These are phyloP conservation scores for Tuber borchii DNA, from an alignment of 495 filamentous ascomycete species.

Conservation along the genomic window DNA sequence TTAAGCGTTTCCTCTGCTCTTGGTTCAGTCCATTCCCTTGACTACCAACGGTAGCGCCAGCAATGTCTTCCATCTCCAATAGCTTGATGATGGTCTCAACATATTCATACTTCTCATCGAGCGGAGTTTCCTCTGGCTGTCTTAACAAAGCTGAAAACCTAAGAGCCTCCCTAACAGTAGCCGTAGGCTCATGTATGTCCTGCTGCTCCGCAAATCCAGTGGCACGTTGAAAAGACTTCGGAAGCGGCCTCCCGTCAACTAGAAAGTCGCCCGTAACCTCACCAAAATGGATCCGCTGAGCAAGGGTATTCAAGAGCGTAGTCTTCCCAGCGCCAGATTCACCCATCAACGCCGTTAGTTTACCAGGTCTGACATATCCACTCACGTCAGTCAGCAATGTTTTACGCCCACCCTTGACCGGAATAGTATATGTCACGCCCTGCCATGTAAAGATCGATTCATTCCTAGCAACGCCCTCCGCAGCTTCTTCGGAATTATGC, in stretches of 20 bases:
- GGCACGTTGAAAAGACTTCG: constrained; percentile 43
- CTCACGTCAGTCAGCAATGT: constrained; percentile 58
- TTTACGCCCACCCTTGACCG: constrained; percentile 54
- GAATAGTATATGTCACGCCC: constrained; percentile 68
- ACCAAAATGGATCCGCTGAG: constrained; percentile 53
- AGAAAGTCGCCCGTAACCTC: constrained; percentile 50
- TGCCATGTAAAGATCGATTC: constrained; percentile 72
- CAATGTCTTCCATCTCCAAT: constrained; percentile 54
- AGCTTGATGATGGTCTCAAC: constrained; percentile 54
- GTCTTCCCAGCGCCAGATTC: constrained; percentile 48
- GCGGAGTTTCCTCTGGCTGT: constrained; percentile 49
- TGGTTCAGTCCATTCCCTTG: constrained; percentile 52
- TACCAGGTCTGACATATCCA: constrained; percentile 65
- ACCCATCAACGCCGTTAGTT: constrained; percentile 60
- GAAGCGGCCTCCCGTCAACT: constrained; percentile 49
- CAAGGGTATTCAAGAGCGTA: constrained; percentile 52
- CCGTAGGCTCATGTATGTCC: constrained; percentile 55
- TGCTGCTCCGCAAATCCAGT: constrained; percentile 57
- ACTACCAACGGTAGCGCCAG: constrained; percentile 51
- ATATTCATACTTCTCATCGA: constrained; percentile 56
- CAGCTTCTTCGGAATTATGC: constrained; percentile 33
- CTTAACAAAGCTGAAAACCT: constrained; percentile 55
- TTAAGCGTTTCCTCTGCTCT: constrained; percentile 60
- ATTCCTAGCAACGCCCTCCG: constrained; percentile 52
- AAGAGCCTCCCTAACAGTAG: constrained; percentile 59